A percentile compares a stretch with the other conserved stretches of the same genome.
These are phyloP conservation scores for Elongisporangium senticosum DNA, from an alignment of 352 stramenopile species.

Conservation along the genomic window DNA sequence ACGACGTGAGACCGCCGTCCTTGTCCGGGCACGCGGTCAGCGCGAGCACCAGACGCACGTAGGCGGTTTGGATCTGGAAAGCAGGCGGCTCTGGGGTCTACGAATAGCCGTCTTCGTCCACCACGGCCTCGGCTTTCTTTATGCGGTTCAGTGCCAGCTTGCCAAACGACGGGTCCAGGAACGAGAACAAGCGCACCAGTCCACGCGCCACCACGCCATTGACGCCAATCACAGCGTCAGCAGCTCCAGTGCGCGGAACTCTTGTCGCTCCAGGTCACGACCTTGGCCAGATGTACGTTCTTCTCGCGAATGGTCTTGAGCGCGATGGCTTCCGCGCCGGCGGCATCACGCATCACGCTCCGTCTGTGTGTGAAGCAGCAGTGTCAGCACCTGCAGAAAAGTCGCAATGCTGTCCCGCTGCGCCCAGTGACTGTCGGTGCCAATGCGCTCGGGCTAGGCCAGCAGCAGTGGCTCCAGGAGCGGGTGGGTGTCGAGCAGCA, in stretches of 20 bases:
- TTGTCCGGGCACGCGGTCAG: constrained; percentile 63
- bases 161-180: constrained; percentile 54
- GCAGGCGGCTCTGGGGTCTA: constrained; percentile 15
- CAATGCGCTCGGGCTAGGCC: constrained; percentile 55
- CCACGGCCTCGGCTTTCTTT: constrained; percentile 37
- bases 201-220: constrained; percentile 45
- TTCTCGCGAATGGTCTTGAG: constrained; percentile 69
- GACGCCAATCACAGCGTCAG: constrained; percentile 27
- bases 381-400: constrained; percentile 53
- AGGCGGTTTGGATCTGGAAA: constrained; percentile 64
- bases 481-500: constrained; percentile 22
- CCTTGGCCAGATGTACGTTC: constrained; percentile 52
- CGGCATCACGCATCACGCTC: constrained; percentile 16
- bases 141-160: constrained; percentile 54
- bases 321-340: constrained; percentile 55
- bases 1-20: constrained; percentile 52
- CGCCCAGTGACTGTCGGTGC: constrained; percentile 46
- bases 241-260: constrained; percentile 64
- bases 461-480: constrained; percentile 52
- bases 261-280: constrained; percentile 85
- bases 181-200: constrained; percentile 75
- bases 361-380: constrained; percentile 34
- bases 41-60: constrained; percentile 56
- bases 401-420: constrained; percentile 61
- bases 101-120: constrained; percentile 6